phyloP scores from a whole-genome alignment of 2,329 filamentous ascomycete genomes.

The Fusarium graminum region DNA sequence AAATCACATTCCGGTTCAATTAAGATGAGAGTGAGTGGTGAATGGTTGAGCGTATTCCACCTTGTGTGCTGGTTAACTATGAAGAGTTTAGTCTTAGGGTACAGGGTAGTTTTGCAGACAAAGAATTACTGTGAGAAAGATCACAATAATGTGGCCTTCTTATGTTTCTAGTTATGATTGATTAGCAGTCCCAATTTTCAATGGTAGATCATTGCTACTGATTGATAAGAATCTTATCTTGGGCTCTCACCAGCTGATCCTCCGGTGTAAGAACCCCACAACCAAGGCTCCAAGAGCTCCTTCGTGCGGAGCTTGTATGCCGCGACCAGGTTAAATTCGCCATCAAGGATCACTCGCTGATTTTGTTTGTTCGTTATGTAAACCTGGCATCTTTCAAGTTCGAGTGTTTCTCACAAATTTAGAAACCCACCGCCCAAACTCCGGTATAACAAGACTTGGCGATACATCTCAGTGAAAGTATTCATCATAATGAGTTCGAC shows the following conservation, averaged over 20 bases:
- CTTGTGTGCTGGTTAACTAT: neutral
- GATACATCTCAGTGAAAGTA: conserved; percentile 3
- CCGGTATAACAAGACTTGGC: neutral
- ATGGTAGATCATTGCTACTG: neutral
- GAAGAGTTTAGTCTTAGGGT: no score
- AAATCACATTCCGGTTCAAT: conserved; percentile 38
- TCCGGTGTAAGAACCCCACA: conserved; percentile 15
- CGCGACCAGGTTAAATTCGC: conserved; percentile 1
- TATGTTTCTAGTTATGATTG: neutral
- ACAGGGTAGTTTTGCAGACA: no score
- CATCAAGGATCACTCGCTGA: neutral
- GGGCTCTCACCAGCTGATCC: conserved; percentile 14
- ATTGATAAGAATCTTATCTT: conserved; percentile 33
- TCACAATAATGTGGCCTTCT: neutral
- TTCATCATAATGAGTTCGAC: conserved; percentile 25
- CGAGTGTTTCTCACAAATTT: neutral
- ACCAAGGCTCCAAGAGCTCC: neutral
- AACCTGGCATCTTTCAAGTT: neutral
- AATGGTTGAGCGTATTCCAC: neutral
- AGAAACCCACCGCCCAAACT: neutral
- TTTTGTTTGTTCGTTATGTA: neutral
- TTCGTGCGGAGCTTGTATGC: conserved; percentile 20
- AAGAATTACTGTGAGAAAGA: neutral
- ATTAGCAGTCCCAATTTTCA: neutral
- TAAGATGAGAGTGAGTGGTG: neutral